Base-by-base conservation (phyloP, 768 basidiomycete species). In the Leccinum sublutescens region DNA sequence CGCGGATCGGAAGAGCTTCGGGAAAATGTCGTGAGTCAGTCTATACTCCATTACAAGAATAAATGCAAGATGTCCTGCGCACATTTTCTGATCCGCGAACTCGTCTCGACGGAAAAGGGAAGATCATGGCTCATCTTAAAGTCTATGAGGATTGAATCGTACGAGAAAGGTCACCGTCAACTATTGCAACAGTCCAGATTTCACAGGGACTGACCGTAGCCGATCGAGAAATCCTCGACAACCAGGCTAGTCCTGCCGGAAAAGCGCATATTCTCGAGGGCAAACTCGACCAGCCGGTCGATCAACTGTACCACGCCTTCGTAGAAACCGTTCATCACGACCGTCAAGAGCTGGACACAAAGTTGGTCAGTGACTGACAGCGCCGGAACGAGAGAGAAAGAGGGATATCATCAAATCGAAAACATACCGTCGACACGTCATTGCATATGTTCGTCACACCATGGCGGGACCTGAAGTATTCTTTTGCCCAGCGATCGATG, bases 271-370 rank as follows among this genome's bases (percentile, higher is more conserved):
- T 69, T 56, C 15, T 56, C 52, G 7, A 73, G 54, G 5, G 71
- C 72, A 47, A 59, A 62, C n/a, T 60, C 54, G 33, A 68, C 67
- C 1, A 74, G 23, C 10, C 64, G 55, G 60, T 72, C 71, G 33
- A 72, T 64, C 48, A 72, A 52, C 14, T 74, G 65, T 2, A 67
- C 63, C 15, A 68, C 68, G 15, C 63, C 71, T 58, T 72, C 68
- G 23, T 74, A 74, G 38, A 74, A 72, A 45, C 60, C 65, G 25
- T 72, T 72, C 25, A 70, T 60, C 10, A 74, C 65, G 27, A 74
- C 65, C 25, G 71, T 67, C 52, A 72, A 53, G 12, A 72, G 40
- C 72, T 74, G 36, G 23, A 21, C 27, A 19, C 54, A 29, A 59
- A 50, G 5, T 34, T 15, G 43, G 43, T 11, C 4, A 27, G 31